phyloP scores from a whole-genome alignment of 2,329 filamentous ascomycete genomes.

The Aspergillus unguis region DNA sequence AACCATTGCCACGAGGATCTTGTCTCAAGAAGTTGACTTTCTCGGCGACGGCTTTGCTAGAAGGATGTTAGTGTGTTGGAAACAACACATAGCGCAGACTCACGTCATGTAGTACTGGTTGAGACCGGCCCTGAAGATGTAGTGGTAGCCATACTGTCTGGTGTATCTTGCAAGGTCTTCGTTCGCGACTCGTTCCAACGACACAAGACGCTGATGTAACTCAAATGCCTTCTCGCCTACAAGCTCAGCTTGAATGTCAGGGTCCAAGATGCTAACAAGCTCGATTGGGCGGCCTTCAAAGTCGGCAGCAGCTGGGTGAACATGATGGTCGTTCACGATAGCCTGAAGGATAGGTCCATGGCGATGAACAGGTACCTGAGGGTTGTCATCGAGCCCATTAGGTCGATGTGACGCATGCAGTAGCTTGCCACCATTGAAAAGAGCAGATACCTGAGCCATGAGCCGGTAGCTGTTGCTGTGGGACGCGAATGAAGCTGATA shows the following conservation, averaged over 20 bases:
- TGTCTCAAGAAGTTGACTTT: too few species aligned
- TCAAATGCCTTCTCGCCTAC: constrained; percentile 10
- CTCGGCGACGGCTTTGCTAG: too few species aligned
- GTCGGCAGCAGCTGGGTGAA: constrained; percentile 20
- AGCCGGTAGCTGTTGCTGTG: constrained; percentile 20
- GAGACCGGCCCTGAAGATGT: constrained; percentile 25
- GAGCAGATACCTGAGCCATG: constrained; percentile 16
- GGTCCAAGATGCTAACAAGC: constrained; percentile 17
- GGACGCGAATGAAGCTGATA: constrained; percentile 13
- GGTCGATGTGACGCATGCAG: constrained; percentile 7
- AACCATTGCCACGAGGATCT: too few species aligned
- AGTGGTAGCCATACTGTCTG: constrained; percentile 24
- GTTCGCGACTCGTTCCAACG: constrained; percentile 24
- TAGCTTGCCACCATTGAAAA: constrained; percentile 1
- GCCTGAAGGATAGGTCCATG: constrained; percentile 12
- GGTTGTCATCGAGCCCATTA: background rate
- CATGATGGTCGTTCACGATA: constrained; percentile 13
- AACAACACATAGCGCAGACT: too few species aligned
- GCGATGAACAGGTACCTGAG: constrained; percentile 11
- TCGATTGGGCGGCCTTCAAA: constrained; percentile 23
- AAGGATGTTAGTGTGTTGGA: too few species aligned
- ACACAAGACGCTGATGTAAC: constrained; percentile 19
- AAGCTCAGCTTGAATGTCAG: constrained; percentile 14
- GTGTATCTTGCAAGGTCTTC: constrained; percentile 18
- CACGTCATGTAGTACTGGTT: constrained; percentile 28